Conservation (phyloP, 1,139 yeast species). For the Yamadazyma blattariae region DNA sequence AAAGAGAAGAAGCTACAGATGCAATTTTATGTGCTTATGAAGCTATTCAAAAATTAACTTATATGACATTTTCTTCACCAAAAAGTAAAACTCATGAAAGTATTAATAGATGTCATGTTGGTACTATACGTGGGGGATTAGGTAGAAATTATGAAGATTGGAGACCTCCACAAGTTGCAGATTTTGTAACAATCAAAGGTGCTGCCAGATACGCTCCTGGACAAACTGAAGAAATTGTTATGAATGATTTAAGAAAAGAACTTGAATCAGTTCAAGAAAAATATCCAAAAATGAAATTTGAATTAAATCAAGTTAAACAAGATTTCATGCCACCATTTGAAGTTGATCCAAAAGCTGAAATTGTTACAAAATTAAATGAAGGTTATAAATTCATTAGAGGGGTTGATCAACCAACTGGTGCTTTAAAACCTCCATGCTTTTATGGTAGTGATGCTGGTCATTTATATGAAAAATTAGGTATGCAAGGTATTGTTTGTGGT, state of each 20-base stretch:
- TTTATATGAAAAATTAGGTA: conserved; percentile 20
- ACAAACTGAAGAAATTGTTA: conserved; percentile 17
- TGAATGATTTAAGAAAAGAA: conserved; percentile 17
- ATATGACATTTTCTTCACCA: conserved; percentile 14
- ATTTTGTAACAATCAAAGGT: conserved; percentile 23
- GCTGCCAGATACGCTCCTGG: conserved; percentile 26
- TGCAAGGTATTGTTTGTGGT: conserved; percentile 16
- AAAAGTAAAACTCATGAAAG: conserved; percentile 10
- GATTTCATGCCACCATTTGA: conserved; percentile 27
- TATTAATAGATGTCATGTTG: conserved; percentile 14
- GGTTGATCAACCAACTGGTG: conserved; percentile 22
- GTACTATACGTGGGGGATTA: conserved; percentile 14
- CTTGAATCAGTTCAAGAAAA: conserved; percentile 17
- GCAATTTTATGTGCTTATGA: conserved; percentile 15
- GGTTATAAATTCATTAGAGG: conserved; percentile 17
- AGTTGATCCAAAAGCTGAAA: conserved; percentile 18
- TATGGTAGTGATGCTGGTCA: conserved; percentile 26
- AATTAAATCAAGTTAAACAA: conserved; percentile 15
- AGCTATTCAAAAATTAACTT: conserved; percentile 13
- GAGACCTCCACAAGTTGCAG: conserved; percentile 25
- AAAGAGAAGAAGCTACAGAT: conserved; percentile 15
- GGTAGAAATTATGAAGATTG: conserved; percentile 13
- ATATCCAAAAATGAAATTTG: conserved; percentile 22
- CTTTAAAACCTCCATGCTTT: conserved; percentile 23
- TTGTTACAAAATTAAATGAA: conserved; percentile 16